phyloP scores from a whole-genome alignment of 1,139 yeast species.

The Sugiyamaella grinbergsii region DNA sequence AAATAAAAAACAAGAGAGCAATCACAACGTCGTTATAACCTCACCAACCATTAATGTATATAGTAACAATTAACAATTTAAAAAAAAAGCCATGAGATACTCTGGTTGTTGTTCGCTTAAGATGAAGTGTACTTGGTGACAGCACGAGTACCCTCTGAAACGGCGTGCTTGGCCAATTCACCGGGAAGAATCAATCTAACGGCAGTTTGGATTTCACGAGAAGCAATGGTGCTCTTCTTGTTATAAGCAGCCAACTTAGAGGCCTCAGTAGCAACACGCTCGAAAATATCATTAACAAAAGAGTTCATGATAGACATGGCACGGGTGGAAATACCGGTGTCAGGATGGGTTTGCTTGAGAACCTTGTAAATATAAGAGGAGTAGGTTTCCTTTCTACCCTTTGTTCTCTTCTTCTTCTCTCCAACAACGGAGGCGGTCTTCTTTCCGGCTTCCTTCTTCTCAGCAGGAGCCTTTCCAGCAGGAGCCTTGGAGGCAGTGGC shows the following conservation, averaged over 20 bases:
- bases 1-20: conserved; percentile 18
- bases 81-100: conserved; percentile 15
- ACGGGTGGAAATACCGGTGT: conserved; percentile 98
- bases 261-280: conserved; percentile 85
- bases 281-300: conserved; percentile 79
- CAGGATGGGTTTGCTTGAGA: conserved; percentile 98
- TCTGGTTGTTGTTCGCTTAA: conserved; percentile 28
- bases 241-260: conserved; percentile 99
- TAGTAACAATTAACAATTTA: conserved; percentile 1
- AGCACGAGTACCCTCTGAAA: conserved; percentile 99
- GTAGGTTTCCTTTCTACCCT: conserved; percentile 98
- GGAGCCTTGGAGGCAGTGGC: conserved; percentile 55
- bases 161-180: conserved; percentile 99
- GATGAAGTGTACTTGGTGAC: conserved; percentile 96
- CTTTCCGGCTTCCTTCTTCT: conserved; percentile 94
- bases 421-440: conserved; percentile 76
- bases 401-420: conserved; percentile 90
- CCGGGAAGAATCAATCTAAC: conserved; percentile 99
- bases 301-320: conserved; percentile 99
- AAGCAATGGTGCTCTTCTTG: conserved; percentile 98
- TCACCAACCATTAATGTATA: conserved; percentile 19
- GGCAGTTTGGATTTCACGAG: conserved; percentile 99
- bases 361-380: conserved; percentile 98
- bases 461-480: conserved; percentile 94
- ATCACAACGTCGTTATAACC: neutral